Percentiles rank a stretch among this genome's conserved stretches.
Evolutionary conservation across 768 basidiomycete genomes (phyloP).

Genomic region (Suillus bovinus): DNA sequence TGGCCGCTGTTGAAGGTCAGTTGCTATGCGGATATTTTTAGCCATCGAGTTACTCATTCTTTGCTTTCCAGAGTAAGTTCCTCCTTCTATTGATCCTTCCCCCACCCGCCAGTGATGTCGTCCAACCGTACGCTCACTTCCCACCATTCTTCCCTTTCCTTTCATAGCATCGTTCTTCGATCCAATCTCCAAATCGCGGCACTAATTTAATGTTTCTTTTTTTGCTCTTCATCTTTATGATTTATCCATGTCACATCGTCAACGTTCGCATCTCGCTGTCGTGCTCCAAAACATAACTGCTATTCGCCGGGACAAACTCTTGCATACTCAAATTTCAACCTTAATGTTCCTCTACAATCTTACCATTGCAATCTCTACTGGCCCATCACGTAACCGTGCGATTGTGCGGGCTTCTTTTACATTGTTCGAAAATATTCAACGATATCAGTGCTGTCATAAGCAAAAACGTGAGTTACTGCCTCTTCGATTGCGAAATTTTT

Average conservation of each 20-base stretch:
- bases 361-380: neutral
- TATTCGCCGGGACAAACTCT: conserved; percentile 9
- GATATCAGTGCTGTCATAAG: conserved; percentile 61
- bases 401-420: conserved; percentile 8
- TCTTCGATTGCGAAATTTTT: conserved; percentile 2
- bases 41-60: conserved; percentile 15
- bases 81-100: conserved; percentile 26
- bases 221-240: conserved; percentile 18
- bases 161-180: conserved; percentile 38
- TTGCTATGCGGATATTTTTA: conserved; percentile 18
- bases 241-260: conserved; percentile 14
- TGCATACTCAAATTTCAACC: conserved; percentile 4
- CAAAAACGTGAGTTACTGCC: conserved; percentile 58
- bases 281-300: conserved; percentile 10
- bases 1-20: conserved; percentile 95
- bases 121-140: conserved; percentile 29
- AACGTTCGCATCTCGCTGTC: conserved; percentile 11
- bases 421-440: conserved; percentile 5
- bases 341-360: conserved; percentile 4
- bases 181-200: conserved; percentile 37
- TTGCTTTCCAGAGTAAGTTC: conserved; percentile 63
- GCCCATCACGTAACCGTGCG: conserved; percentile 26
- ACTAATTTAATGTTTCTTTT: conserved; percentile 30
- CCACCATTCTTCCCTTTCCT: conserved; percentile 18
- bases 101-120: conserved; percentile 22